A percentile compares a stretch with the other conserved stretches of the same genome.
phyloP scores from a whole-genome alignment of 1,284 basidiomycete species.

The Amylostereum chailletii region DNA sequence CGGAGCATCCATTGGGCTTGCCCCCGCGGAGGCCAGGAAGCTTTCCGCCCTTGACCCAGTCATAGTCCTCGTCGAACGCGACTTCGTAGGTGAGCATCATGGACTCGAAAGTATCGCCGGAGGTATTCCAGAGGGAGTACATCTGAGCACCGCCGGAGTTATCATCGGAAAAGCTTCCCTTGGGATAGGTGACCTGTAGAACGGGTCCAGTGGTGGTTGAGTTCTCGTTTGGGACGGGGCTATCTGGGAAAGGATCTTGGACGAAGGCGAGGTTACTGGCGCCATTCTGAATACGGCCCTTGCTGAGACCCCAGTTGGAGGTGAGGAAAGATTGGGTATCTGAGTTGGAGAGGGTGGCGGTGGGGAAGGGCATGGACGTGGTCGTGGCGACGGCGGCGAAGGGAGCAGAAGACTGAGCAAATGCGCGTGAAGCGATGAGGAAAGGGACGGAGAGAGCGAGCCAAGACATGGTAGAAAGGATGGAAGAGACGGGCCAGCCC shows the following conservation, averaged over 20 bases:
- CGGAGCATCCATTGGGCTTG: constrained; percentile 28
- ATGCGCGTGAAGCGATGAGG: constrained; percentile 8
- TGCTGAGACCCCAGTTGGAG: constrained; percentile 53
- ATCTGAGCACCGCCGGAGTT: constrained; percentile 57
- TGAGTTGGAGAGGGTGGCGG: constrained; percentile 41
- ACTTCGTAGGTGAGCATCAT: constrained; percentile 68
- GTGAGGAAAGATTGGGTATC: constrained; percentile 46
- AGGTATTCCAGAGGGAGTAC: constrained; percentile 54
- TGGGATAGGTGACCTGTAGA: constrained; percentile 55
- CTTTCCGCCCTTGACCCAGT: constrained; percentile 41
- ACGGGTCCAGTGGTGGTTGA: constrained; percentile 39
- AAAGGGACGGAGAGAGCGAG: constrained; percentile 9
- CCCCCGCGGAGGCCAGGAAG: constrained; percentile 39
- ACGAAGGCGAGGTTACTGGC: constrained; percentile 52
- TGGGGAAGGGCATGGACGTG: constrained; percentile 59
- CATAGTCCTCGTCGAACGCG: constrained; percentile 50
- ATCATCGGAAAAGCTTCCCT: constrained; percentile 48
- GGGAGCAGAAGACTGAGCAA: constrained; percentile 21
- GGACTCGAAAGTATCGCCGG: constrained; percentile 44
- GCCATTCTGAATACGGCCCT: constrained; percentile 52
- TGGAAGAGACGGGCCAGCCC: not conserved
- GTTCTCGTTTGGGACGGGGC: constrained; percentile 24
- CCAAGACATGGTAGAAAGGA: constrained; percentile 8
- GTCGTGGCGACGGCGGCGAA: constrained; percentile 52
- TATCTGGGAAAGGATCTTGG: constrained; percentile 51